phyloP scores from a whole-genome alignment of 192 early-diverging fungal species.

The Coemansia sp. region DNA sequence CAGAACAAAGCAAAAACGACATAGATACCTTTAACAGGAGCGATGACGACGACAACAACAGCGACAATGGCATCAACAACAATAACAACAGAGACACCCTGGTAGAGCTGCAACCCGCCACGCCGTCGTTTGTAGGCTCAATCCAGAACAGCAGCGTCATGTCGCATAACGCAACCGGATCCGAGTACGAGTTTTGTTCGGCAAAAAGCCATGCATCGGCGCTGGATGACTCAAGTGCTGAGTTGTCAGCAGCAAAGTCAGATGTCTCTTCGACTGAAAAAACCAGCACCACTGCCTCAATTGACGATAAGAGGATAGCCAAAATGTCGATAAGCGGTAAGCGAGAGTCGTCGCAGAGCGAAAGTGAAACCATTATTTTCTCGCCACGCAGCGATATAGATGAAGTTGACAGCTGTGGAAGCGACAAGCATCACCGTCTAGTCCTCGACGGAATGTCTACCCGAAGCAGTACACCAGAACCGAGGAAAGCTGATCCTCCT shows the following conservation, averaged over 20 bases:
- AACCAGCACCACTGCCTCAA: slow-evolving; percentile 4
- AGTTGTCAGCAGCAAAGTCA: neutral
- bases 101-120: slow-evolving; percentile 13
- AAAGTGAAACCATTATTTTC: slow-evolving; percentile 46
- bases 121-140: neutral
- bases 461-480: slow-evolving; percentile 8
- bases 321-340: slow-evolving; percentile 21
- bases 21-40: too few species aligned
- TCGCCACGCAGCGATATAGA: slow-evolving; percentile 23
- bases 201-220: slow-evolving; percentile 1
- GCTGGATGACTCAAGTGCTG: neutral
- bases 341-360: slow-evolving; percentile 49
- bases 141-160: slow-evolving; percentile 1
- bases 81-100: slow-evolving; percentile 29
- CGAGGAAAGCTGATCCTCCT: slow-evolving; percentile 19
- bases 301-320: slow-evolving; percentile 7
- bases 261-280: slow-evolving; percentile 2
- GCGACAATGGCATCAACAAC: neutral
- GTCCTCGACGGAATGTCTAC: slow-evolving; percentile 2
- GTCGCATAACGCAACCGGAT: slow-evolving; percentile 5
- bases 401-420: neutral
- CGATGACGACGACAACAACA: slow-evolving; percentile 1
- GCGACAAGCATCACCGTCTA: too few species aligned
- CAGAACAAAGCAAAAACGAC: neutral
- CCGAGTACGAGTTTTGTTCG: slow-evolving; percentile 3